Base-by-base conservation (phyloP, 75 land plant genomes). In the Pinus tabuliformis region DNA sequence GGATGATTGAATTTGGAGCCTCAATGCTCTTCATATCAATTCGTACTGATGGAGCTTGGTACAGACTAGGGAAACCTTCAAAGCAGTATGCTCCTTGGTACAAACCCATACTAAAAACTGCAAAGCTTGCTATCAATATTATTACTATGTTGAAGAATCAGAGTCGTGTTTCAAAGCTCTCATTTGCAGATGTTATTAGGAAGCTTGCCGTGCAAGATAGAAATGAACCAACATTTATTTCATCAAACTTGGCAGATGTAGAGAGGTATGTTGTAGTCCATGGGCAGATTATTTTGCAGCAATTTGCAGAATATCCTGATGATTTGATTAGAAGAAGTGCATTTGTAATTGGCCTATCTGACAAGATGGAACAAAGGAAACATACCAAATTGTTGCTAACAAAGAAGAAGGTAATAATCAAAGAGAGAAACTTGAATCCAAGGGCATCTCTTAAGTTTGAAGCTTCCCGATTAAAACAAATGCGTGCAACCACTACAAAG, bases 1-100 rank as follows among this genome's bases (percentile, higher is more conserved):
- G 99, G 99, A 83, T 89, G 91, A 90, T 96, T 74, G 99, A 96
- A 72, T 96, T 93, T 81, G 99, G 97, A 71, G 84, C 91, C 20
- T 78, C 87, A 76, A 93, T 91, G 90, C 66, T 93, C 49, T 90
- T 87, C 58, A 86, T 93, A 2, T 96, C 93, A 22, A 86, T 93
- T 70, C 73, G 99, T 12, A 96, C 99, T 11, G 95, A 91, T 74
- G 76, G 91, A 81, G 89, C 97, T 57, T 93, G 97, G 99, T 88
- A 86, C 57, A 85, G 95, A 79, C 95, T 96, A 72, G 99, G 97
- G 16, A 92, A 83, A 77, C 99, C 99, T n/a, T 88, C 97, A 62
- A 89, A 86, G 58, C 99, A 91, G 73, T 96, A 93, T 83, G 83
- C 78, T 77, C 88, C 87, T 33, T 96, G 99, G 99, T 93, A 93